Evolutionary conservation across 345 rosid species (phyloP).

Genomic region (Angophora floribunda): DNA sequence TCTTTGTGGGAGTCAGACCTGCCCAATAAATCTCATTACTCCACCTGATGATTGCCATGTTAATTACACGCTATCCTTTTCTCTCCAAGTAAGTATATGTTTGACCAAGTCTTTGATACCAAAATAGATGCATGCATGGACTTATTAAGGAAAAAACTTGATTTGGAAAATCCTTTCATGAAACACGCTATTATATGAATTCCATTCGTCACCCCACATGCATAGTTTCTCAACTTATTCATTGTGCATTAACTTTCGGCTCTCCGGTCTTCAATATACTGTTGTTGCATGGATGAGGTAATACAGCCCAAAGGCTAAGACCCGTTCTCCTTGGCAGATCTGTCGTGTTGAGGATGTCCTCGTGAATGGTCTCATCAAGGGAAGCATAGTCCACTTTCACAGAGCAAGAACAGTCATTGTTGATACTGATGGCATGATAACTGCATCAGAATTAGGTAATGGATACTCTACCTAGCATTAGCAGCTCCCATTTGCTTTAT

Average conservation of each 20-base stretch:
- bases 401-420: conserved; percentile 75
- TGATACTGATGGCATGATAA: conserved; percentile 55
- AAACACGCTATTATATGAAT: neutral
- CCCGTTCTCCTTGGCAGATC: conserved; percentile 28
- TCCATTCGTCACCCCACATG: neutral
- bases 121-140: neutral
- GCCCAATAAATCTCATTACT: conserved; percentile 83
- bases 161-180: neutral
- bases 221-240: neutral
- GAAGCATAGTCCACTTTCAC: conserved; percentile 94
- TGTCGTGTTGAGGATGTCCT: conserved; percentile 96
- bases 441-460: conserved; percentile 85
- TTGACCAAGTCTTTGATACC: neutral
- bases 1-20: conserved; percentile 68
- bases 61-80: conserved; percentile 82
- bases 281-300: neutral
- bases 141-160: neutral
- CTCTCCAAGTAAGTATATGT: conserved; percentile 64
- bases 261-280: neutral
- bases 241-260: neutral
- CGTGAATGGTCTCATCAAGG: conserved; percentile 74
- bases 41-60: conserved; percentile 99
- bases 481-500: neutral
- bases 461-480: neutral
- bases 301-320: neutral